Evolutionary conservation across 2,329 filamentous ascomycete genomes (phyloP).

Genomic region (Aspergillus sp.): DNA sequence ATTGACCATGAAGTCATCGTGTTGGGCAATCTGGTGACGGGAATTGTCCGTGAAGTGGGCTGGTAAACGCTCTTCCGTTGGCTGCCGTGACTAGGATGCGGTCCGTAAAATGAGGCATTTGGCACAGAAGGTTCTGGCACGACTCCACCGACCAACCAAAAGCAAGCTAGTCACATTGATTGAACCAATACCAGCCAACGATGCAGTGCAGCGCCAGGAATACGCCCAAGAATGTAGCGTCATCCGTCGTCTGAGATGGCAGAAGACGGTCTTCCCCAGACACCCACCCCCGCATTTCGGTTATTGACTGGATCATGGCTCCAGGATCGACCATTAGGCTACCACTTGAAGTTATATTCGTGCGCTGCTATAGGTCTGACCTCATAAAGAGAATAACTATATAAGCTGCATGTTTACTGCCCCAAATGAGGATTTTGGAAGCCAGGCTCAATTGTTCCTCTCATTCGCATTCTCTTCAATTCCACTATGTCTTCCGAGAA

Average conservation of each 20-base stretch:
- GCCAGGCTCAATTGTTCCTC: neutral
- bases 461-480: neutral
- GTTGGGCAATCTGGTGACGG: neutral
- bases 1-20: neutral
- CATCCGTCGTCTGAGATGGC: neutral
- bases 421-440: neutral
- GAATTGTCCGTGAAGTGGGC: neutral
- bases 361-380: neutral
- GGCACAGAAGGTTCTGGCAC: neutral
- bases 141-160: neutral
- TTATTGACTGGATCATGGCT: conserved; percentile 10
- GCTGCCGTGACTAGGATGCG: neutral
- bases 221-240: neutral
- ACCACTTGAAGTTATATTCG: neutral
- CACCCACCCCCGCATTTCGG: conserved; percentile 14
- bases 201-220: neutral
- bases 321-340: conserved; percentile 11
- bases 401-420: neutral
- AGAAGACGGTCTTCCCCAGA: neutral
- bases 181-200: neutral
- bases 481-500: neutral
- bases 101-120: neutral
- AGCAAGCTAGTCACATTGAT: neutral
- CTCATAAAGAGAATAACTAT: neutral
- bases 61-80: neutral